These are phyloP conservation scores for Pistacia atlantica DNA, from an alignment of 345 rosid genomes.

Conservation along the genomic window DNA sequence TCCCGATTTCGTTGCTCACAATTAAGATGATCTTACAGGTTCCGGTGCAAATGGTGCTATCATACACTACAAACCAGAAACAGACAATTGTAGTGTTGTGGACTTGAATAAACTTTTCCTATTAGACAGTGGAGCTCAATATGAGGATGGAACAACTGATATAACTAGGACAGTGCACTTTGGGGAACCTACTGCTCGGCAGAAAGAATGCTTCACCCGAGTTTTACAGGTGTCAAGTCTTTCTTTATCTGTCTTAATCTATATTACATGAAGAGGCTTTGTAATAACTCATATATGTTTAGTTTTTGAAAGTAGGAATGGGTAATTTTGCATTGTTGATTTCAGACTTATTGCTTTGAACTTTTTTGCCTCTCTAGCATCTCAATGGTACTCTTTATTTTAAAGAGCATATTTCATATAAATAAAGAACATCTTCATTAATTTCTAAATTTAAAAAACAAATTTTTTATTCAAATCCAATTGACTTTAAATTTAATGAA, in stretches of 20 bases:
- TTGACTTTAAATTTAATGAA: too few relatives aligned
- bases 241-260: constrained; percentile 5
- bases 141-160: constrained; percentile 94
- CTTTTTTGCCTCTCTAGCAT: not conserved
- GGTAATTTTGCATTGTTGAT: too few relatives aligned
- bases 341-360: not conserved
- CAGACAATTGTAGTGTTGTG: constrained; percentile 75
- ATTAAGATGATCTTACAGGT: constrained; percentile 45
- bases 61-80: constrained; percentile 91
- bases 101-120: constrained; percentile 74
- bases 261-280: not conserved
- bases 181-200: constrained; percentile 72
- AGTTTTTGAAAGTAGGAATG: not conserved
- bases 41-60: constrained; percentile 97
- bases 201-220: constrained; percentile 92
- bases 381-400: too few relatives aligned
- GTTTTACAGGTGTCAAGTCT: constrained; percentile 68
- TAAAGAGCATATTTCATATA: too few relatives aligned
- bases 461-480: too few relatives aligned
- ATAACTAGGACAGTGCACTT: constrained; percentile 95
- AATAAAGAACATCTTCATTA: too few relatives aligned
- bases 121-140: constrained; percentile 96
- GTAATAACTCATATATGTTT: not conserved
- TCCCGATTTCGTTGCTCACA: constrained; percentile 15
- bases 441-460: too few relatives aligned